Conservation (phyloP, 306 rosid species). For the Benincasa hispida region DNA sequence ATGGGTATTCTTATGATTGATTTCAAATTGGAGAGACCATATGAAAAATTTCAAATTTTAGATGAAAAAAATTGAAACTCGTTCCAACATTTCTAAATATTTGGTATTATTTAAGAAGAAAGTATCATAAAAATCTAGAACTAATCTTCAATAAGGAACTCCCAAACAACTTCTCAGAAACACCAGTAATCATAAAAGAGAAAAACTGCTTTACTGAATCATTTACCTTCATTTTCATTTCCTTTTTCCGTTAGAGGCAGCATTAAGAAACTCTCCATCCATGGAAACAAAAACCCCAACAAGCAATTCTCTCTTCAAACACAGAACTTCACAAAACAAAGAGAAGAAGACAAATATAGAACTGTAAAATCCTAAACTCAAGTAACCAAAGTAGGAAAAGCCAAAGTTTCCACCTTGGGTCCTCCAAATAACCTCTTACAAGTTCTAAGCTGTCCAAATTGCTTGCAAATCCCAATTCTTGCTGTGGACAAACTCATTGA, state of each 20-base stretch:
- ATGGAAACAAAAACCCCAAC: not conserved
- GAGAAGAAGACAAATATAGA: not conserved
- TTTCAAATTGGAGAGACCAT: too few species aligned
- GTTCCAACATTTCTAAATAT: too few species aligned
- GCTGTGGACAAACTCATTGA: conserved; percentile 27
- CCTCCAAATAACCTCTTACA: conserved; percentile 35
- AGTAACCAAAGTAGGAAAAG: conserved; percentile 4
- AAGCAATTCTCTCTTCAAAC: not conserved
- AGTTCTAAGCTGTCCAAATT: conserved; percentile 36
- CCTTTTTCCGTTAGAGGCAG: not conserved
- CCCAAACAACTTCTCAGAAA: not conserved
- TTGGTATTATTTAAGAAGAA: too few species aligned
- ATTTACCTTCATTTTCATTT: not conserved
- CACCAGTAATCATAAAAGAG: not conserved
- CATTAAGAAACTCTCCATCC: not conserved
- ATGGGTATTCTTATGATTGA: too few species aligned
- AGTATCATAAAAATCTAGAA: not conserved
- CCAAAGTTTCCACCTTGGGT: conserved; percentile 15
- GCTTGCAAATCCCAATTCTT: conserved; percentile 33
- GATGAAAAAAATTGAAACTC: too few species aligned
- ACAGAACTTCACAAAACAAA: not conserved
- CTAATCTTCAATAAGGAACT: not conserved
- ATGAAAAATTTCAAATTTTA: too few species aligned
- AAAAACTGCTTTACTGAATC: not conserved
- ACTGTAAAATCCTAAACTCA: not conserved